Evolutionary conservation across 192 early-diverging fungal genomes (phyloP), one percentile per base, ranked within the genome.

Genomic region (Phlyctochytrium planicorne): DNA sequence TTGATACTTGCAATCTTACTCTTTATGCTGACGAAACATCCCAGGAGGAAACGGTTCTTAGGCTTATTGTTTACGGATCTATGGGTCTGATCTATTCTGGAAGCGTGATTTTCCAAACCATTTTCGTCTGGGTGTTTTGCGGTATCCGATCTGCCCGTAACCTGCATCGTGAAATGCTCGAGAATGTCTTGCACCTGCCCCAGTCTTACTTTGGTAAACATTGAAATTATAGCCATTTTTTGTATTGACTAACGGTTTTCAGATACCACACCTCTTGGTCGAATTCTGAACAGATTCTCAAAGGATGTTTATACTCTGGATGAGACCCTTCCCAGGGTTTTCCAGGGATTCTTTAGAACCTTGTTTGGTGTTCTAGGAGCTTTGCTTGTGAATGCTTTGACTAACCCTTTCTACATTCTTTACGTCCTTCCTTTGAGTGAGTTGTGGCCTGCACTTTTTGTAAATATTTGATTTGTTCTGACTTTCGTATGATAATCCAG

Each of bases 271-370:
- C 93, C 93, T 25, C 71, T 91, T 0, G 92, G 94, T 10, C 87
- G 94, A 53, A 87, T 95, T 71, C 70, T 94, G 32, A 93, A 97
- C 69, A 87, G 94, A 14, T 94, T 97, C 71, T 90, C 90, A 52
- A 93, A 92, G 65, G 95, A 97, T 68, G 84, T 90, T 64, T 84
- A 89, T 68, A 88, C 87, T 24, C 77, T 93, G 6, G 94, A 94
- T 62, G 90, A 93, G 68, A 75, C 78, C 20, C 64, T 86, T 17
- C 80, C 80, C 24, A 68, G 80, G n/a, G 63, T 73, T 10, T 85
- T 84, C 69, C 77, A 78, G 67, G 73, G 71, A 16, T 85, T 77
- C 55, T 77, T 83, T 59, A 40, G 83, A 33, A 82, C 80, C 14
- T 56, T 83, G 60, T 85, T 85, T 68, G 30, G 34, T 35, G 83